Evolutionary conservation across 306 rosid species (phyloP).

Genomic region (Arachis hypogaea): DNA sequence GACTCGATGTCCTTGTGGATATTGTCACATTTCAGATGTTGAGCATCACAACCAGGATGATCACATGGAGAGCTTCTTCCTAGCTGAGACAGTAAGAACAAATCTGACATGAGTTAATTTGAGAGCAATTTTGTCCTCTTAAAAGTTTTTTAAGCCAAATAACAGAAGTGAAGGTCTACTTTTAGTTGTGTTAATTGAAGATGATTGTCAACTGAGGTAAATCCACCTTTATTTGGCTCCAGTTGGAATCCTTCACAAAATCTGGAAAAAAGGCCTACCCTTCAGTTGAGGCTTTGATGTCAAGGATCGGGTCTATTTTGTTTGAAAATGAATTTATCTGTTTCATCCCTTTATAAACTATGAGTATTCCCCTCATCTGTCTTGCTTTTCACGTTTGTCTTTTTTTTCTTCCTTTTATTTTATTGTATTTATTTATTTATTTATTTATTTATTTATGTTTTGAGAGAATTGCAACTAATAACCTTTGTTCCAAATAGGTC

Average conservation of each 20-base stretch:
- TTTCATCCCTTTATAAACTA: conserved; percentile 13
- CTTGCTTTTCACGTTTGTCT: conserved; percentile 13
- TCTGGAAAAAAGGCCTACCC: neutral
- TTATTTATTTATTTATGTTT: conserved; percentile 15
- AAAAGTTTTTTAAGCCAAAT: conserved; percentile 12
- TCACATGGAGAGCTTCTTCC: conserved; percentile 98
- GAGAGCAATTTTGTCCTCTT: conserved; percentile 19
- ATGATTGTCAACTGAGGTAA: conserved; percentile 23
- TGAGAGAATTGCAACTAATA: conserved; percentile 34
- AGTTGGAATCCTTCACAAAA: conserved; percentile 1
- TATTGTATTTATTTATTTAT: neutral
- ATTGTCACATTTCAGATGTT: conserved; percentile 94
- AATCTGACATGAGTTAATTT: conserved; percentile 28
- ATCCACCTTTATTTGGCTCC: conserved; percentile 5
- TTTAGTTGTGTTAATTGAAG: conserved; percentile 37
- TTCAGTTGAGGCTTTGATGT: conserved; percentile 27
- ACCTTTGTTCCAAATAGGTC: conserved; percentile 55
- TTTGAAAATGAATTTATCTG: neutral
- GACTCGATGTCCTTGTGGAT: conserved; percentile 92
- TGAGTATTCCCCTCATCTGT: conserved; percentile 8
- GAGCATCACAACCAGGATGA: conserved; percentile 91
- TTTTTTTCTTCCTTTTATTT: neutral
- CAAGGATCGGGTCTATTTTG: conserved; percentile 6
- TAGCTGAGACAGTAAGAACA: conserved; percentile 87
- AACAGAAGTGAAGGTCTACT: conserved; percentile 15